These are phyloP conservation scores for Cladophialophora bantiana DNA, from an alignment of 2,329 filamentous ascomycete genomes.

Conservation along the genomic window DNA sequence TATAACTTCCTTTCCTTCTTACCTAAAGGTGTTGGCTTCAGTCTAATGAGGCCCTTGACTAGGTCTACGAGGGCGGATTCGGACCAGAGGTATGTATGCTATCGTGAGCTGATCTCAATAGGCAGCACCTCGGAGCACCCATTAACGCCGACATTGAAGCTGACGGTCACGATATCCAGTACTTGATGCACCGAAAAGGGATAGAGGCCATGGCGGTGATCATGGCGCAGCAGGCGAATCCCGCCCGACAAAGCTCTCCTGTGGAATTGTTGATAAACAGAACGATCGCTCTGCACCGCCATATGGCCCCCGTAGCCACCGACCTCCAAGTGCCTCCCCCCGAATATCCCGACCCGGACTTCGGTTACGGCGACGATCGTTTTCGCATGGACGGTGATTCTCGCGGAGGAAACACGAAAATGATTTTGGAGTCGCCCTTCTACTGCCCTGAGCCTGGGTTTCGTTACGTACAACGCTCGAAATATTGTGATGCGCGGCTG, in stretches of 20 bases:
- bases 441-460: neutral
- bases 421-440: neutral
- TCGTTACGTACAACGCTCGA: conserved; percentile 3
- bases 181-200: conserved; percentile 1
- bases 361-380: neutral
- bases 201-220: neutral
- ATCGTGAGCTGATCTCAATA: neutral
- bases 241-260: neutral
- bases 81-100: conserved; percentile 1
- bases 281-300: neutral
- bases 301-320: neutral
- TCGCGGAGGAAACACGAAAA: neutral
- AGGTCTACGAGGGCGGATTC: conserved; percentile 1
- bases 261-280: neutral
- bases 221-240: neutral
- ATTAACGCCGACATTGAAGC: neutral
- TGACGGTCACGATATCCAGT: neutral
- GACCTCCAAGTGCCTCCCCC: neutral
- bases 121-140: neutral
- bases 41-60: neutral
- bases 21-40: neutral
- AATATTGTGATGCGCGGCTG: neutral
- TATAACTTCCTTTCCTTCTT: neutral
- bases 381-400: neutral
- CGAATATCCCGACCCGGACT: neutral